Evolutionary conservation across 768 basidiomycete genomes (phyloP).

Genomic region (Hericium alpestre): DNA sequence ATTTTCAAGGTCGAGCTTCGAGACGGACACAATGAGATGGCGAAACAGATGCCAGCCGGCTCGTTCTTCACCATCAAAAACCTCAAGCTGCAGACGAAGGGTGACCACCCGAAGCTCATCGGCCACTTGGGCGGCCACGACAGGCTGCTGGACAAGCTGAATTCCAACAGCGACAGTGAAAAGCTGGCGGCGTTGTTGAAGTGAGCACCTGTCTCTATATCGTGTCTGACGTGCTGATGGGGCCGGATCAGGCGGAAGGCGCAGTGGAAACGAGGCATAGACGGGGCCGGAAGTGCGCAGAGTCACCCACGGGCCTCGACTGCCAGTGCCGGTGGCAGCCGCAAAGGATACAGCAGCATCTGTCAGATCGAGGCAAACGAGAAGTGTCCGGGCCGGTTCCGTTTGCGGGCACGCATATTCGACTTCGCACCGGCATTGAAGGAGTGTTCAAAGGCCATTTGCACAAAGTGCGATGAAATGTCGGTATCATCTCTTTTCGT

Average conservation of each 20-base stretch:
- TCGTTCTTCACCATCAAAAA: slow-evolving; percentile 11
- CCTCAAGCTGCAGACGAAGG: slow-evolving; percentile 4
- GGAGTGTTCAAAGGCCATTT: slow-evolving; percentile 6
- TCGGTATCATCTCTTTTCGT: neutral
- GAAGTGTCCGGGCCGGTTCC: slow-evolving; percentile 3
- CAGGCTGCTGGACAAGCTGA: slow-evolving; percentile 10
- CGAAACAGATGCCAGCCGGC: slow-evolving; percentile 4
- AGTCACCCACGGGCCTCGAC: neutral
- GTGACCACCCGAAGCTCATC: slow-evolving; percentile 2
- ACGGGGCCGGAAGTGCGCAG: neutral
- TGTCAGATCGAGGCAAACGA: neutral
- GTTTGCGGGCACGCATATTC: slow-evolving; percentile 8
- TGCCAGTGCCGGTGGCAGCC: neutral
- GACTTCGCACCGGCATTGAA: slow-evolving; percentile 7
- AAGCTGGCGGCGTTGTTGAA: slow-evolving; percentile 1
- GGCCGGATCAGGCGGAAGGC: slow-evolving; percentile 2
- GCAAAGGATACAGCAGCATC: slow-evolving; percentile 6
- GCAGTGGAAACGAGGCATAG: neutral
- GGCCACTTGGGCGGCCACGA: slow-evolving; percentile 11
- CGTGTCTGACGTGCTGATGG: neutral
- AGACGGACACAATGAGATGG: slow-evolving; percentile 9
- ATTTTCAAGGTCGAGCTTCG: slow-evolving; percentile 9
- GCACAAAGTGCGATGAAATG: slow-evolving; percentile 6
- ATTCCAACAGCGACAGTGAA: slow-evolving; percentile 4
- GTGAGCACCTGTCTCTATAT: neutral